Conservation (phyloP, 306 rosid genomes). For the Cucumis melo region DNA sequence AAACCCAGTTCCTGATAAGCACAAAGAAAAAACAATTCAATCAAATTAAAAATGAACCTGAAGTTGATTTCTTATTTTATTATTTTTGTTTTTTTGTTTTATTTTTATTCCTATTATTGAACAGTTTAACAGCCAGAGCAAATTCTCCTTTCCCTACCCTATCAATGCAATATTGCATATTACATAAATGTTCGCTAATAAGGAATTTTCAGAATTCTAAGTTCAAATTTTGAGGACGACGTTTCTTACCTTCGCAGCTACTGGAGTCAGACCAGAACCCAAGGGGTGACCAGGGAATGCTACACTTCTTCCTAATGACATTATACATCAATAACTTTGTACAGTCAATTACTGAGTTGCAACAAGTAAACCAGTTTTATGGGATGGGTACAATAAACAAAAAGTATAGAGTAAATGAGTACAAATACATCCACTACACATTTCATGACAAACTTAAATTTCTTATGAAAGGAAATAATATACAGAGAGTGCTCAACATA, state of each 20-base stretch:
- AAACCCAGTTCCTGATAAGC: conserved; percentile 70
- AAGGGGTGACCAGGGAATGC: conserved; percentile 95
- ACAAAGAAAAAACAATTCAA: not conserved
- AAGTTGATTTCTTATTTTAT: not conserved
- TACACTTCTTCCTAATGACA: conserved; percentile 87
- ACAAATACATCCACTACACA: not conserved
- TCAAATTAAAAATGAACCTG: conserved; percentile 21
- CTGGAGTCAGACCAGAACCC: conserved; percentile 85
- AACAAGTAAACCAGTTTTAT: not conserved
- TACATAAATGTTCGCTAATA: conserved; percentile 5
- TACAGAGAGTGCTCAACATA: not conserved
- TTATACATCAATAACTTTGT: conserved; percentile 25
- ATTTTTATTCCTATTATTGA: not conserved
- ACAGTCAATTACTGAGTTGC: not conserved
- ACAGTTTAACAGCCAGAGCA: not conserved
- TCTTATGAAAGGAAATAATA: not conserved
- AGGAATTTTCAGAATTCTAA: conserved; percentile 34
- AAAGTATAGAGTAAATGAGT: not conserved
- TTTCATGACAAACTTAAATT: not conserved
- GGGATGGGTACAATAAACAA: not conserved
- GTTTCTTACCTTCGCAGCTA: conserved; percentile 87
- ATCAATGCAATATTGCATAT: not conserved
- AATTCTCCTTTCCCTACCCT: not conserved
- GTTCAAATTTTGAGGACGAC: conserved; percentile 30
- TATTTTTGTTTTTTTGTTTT: too few relatives aligned